phyloP scores from a whole-genome alignment of 148 eudicot genomes.

The Beta vulgaris region DNA sequence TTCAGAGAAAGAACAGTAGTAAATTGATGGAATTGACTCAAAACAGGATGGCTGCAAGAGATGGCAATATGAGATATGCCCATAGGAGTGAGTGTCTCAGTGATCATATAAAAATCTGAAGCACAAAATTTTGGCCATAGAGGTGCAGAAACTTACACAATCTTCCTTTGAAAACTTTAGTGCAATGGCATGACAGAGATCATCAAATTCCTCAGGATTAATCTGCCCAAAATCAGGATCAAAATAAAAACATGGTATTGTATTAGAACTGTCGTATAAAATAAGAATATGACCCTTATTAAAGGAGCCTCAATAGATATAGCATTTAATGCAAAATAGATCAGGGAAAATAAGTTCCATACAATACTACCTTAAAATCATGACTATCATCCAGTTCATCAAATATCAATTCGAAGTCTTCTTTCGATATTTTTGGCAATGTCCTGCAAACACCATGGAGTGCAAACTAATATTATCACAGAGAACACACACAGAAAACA shows the following conservation, averaged over 20 bases:
- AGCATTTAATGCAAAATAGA: neutral
- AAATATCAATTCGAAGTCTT: slow-evolving; percentile 84
- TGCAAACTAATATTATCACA: neutral
- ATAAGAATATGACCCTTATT: neutral
- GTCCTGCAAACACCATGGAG: slow-evolving; percentile 45
- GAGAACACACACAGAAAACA: neutral
- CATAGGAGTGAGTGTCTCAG: slow-evolving; percentile 22
- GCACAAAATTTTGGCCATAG: neutral
- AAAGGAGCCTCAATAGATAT: neutral
- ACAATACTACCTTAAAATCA: slow-evolving; percentile 62
- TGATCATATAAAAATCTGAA: neutral
- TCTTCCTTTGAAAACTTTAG: slow-evolving; percentile 85
- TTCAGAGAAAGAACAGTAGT: slow-evolving; percentile 55
- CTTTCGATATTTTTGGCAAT: slow-evolving; percentile 77
- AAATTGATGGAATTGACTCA: slow-evolving; percentile 48
- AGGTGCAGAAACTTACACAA: slow-evolving; percentile 41
- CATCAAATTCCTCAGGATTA: slow-evolving; percentile 76
- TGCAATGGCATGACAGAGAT: slow-evolving; percentile 94
- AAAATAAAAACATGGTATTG: neutral
- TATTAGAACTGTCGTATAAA: neutral
- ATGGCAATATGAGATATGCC: slow-evolving; percentile 11
- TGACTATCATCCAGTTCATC: slow-evolving; percentile 78
- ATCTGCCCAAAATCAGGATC: slow-evolving; percentile 43
- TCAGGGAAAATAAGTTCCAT: neutral
- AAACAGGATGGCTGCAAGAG: slow-evolving; percentile 64